phyloP scores from a whole-genome alignment of 306 rosid species.

The Urtica urens region DNA sequence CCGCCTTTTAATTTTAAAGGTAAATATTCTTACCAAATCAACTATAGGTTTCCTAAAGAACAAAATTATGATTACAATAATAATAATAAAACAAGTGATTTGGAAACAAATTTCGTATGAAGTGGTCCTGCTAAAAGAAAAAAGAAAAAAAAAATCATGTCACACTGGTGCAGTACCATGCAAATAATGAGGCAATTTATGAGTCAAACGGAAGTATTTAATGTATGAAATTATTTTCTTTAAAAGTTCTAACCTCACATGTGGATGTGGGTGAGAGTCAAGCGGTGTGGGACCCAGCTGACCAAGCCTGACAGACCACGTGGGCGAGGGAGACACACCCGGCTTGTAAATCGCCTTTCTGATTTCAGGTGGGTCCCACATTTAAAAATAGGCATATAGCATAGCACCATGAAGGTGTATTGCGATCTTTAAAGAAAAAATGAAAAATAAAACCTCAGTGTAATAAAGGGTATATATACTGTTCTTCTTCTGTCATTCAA shows the following conservation, averaged over 20 bases:
- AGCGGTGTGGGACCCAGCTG: constrained; percentile 32
- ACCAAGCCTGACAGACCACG: constrained; percentile 39
- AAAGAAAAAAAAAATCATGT: background rate
- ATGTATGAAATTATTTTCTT: too few relatives aligned
- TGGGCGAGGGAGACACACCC: constrained; percentile 12
- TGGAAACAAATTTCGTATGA: too few relatives aligned
- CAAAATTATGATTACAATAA: too few relatives aligned
- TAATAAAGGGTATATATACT: too few relatives aligned
- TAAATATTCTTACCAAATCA: too few relatives aligned
- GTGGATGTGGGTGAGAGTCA: constrained; percentile 27
- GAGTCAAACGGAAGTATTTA: too few relatives aligned
- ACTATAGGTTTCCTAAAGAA: too few relatives aligned
- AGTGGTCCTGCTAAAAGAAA: background rate
- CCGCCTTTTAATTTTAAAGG: too few relatives aligned
- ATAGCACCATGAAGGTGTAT: background rate
- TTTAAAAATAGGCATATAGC: background rate
- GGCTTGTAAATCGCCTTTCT: background rate
- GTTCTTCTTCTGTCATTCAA: too few relatives aligned
- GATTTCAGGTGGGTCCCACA: background rate
- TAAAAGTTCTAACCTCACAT: background rate
- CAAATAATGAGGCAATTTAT: background rate
- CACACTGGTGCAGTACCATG: background rate
- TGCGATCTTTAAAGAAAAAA: background rate
- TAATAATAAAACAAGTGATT: too few relatives aligned
- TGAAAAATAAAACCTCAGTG: too few relatives aligned